Evolutionary conservation across 192 early-diverging fungal species (phyloP), one percentile per base, ranked within the genome.

Genomic region (Linnemannia schmuckeri): DNA sequence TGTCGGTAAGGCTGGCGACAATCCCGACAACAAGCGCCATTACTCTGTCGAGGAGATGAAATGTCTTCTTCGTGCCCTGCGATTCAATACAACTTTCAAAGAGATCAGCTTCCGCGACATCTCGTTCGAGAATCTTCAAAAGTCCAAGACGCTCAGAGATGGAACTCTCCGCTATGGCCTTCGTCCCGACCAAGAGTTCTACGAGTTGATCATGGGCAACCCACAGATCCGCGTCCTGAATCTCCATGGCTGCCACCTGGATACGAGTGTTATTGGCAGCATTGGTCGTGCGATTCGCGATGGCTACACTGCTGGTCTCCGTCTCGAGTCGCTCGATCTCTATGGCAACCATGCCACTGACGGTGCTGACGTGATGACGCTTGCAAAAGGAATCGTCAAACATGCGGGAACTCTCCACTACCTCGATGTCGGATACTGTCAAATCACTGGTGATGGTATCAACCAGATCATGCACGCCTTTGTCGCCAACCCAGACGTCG

Each of bases 391-490:
- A 18, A 86, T 86, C 68, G 84, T 86, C 75, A 86, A 86, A 71
- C 84, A 86, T 41, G 84, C 84, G 8, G 84, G 84, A 24, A 86
- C 84, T 2, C 61, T 86, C 8, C 84, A 86, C 3, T 27, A 41
- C 10, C 49, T 86, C 35, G 68, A 86, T 57, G 79, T 86, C 6
- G 84, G 84, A 13, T 74, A 77, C 69, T 86, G 84, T 37, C 84
- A 81, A 44, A 81, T 86, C 46, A 86, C 84, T 6, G 84, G 84
- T n/a, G 84, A 86, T 38, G 84, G 84, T 12, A 86, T 86, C 75
- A 86, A 86, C 46, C 84, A 86, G 61, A 74, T 86, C 63, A 86
- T 86, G 84, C 84, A 86, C 33, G 84, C 84, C 22, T 86, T 86
- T 70, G 84, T 86, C 30, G 84, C 84, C 75, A 86, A 86, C 49